Evolutionary conservation across 2,329 filamentous ascomycete genomes (phyloP).

Genomic region (Monosporascus sp.): DNA sequence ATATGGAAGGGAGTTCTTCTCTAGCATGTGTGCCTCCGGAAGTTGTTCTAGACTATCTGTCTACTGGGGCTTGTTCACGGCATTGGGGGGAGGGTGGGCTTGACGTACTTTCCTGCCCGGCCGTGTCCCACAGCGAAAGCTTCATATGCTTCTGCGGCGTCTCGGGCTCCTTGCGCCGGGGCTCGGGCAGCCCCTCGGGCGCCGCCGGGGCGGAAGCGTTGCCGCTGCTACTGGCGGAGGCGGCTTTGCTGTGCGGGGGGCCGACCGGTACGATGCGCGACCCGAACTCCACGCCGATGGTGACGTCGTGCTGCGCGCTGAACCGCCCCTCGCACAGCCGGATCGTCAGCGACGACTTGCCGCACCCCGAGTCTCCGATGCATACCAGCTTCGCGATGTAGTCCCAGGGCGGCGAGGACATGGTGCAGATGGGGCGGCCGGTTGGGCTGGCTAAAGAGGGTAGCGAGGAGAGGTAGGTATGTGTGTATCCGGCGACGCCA

Average conservation of each 20-base stretch:
- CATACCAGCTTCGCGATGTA: conserved; percentile 99
- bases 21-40: background rate
- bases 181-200: conserved; percentile 44
- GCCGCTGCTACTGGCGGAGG: conserved; percentile 28
- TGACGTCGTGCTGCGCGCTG: conserved; percentile 90
- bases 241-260: conserved; percentile 58
- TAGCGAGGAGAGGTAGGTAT: background rate
- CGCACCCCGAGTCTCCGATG: conserved; percentile 93
- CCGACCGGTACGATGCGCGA: conserved; percentile 89
- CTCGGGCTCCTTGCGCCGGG: conserved; percentile 35
- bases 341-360: conserved; percentile 91
- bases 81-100: background rate
- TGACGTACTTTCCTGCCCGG: conserved; percentile 74
- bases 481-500: no score
- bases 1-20: background rate
- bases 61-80: background rate
- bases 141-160: conserved; percentile 74
- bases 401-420: conserved; percentile 77
- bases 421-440: conserved; percentile 23
- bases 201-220: conserved; percentile 14
- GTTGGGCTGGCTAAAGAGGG: background rate
- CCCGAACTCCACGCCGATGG: conserved; percentile 94
- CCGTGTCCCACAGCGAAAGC: conserved; percentile 90
- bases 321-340: conserved; percentile 96
- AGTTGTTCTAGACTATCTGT: background rate